Conservation (phyloP, 768 basidiomycete species). For the Boletus barrowsii region DNA sequence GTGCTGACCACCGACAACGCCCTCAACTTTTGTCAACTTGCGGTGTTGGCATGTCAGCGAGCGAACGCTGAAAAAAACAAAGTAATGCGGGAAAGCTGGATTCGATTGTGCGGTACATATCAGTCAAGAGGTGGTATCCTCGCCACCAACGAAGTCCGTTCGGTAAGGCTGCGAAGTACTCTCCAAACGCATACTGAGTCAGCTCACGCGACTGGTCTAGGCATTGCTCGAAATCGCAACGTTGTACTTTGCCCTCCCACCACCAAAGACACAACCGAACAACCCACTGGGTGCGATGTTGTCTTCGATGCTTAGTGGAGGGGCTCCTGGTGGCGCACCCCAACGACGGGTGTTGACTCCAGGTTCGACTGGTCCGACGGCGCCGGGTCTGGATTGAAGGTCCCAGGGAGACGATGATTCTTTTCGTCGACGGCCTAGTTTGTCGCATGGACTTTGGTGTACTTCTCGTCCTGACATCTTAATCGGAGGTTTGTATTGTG, state of each 20-base stretch:
- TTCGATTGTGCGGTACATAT: slow-evolving; percentile 81
- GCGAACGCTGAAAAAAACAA: slow-evolving; percentile 78
- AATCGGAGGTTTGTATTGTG: slow-evolving; percentile 5
- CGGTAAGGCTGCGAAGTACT: slow-evolving; percentile 42
- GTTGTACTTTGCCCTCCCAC: slow-evolving; percentile 85
- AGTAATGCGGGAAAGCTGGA: slow-evolving; percentile 77
- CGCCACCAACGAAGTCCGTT: slow-evolving; percentile 57
- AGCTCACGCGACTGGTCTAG: slow-evolving; percentile 36
- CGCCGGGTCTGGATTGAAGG: slow-evolving; percentile 29
- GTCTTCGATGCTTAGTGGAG: slow-evolving; percentile 84
- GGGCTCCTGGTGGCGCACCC: slow-evolving; percentile 33
- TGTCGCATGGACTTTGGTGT: slow-evolving; percentile 9
- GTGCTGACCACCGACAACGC: slow-evolving; percentile 69
- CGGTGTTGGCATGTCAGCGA: slow-evolving; percentile 83
- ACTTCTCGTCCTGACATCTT: slow-evolving; percentile 3
- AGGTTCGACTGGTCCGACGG: slow-evolving; percentile 22
- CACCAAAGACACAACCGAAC: slow-evolving; percentile 61
- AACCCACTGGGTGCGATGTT: slow-evolving; percentile 90
- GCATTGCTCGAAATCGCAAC: slow-evolving; percentile 63
- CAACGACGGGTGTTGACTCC: slow-evolving; percentile 29
- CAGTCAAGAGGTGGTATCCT: slow-evolving; percentile 66
- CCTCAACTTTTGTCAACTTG: slow-evolving; percentile 90
- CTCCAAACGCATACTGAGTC: not conserved
- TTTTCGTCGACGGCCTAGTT: slow-evolving; percentile 9
- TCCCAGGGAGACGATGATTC: not conserved